Conservation (phyloP, 352 stramenopile species). For the Plasmopara viticola region DNA sequence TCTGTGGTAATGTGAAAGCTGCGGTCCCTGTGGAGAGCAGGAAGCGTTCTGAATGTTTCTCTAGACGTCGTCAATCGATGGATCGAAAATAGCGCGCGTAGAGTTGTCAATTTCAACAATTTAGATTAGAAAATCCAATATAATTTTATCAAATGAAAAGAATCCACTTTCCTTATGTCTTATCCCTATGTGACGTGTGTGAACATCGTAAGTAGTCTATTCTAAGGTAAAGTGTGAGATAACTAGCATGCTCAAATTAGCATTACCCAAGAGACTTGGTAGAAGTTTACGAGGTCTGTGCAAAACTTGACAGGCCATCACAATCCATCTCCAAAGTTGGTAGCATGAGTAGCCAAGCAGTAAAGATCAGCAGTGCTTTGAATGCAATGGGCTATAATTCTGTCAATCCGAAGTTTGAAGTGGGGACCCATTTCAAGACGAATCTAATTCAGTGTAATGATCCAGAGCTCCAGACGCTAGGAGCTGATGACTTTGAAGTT, state of each 20-base stretch:
- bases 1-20: too few relatives aligned
- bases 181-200: slow-evolving; percentile 25
- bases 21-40: too few relatives aligned
- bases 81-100: background rate
- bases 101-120: background rate
- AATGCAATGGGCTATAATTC: slow-evolving; percentile 18
- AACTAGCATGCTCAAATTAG: slow-evolving; percentile 7
- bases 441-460: slow-evolving; percentile 15
- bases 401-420: slow-evolving; percentile 9
- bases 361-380: slow-evolving; percentile 9
- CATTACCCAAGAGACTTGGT: slow-evolving; percentile 16
- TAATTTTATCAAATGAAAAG: background rate
- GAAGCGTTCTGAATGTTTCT: too few relatives aligned
- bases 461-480: slow-evolving; percentile 33
- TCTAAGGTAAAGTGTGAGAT: slow-evolving; percentile 9
- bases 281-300: slow-evolving; percentile 3
- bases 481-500: slow-evolving; percentile 57
- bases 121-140: background rate
- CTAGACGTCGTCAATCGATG: too few relatives aligned
- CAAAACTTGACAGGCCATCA: slow-evolving; percentile 13
- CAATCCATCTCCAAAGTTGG: slow-evolving; percentile 10
- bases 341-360: slow-evolving; percentile 25
- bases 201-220: slow-evolving; percentile 7
- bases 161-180: slow-evolving; percentile 17
- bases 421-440: slow-evolving; percentile 5